These are phyloP conservation scores for Sphaerulina vaccinii DNA, from an alignment of 2,329 filamentous ascomycete species.

Conservation along the genomic window DNA sequence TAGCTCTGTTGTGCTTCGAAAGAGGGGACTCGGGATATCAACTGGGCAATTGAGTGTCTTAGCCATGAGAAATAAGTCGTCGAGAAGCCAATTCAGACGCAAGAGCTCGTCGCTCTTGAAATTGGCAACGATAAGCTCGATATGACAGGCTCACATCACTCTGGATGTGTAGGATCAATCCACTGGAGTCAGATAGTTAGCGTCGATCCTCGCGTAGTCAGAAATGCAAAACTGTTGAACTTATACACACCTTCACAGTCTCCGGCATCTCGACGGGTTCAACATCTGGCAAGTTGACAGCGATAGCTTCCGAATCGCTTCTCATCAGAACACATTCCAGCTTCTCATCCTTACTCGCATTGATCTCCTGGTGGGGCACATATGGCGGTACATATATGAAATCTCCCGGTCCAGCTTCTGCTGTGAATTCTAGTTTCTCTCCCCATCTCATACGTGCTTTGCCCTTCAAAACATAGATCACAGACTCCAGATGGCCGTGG, in stretches of 20 bases:
- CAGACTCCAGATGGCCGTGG: conserved; percentile 47
- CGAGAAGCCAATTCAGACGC: too few relatives aligned
- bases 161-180: conserved; percentile 46
- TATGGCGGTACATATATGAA: conserved; percentile 49
- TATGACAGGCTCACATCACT: too few relatives aligned
- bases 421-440: conserved; percentile 46
- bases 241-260: conserved; percentile 36
- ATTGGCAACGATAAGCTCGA: too few relatives aligned
- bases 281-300: conserved; percentile 46
- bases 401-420: conserved; percentile 48
- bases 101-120: too few relatives aligned
- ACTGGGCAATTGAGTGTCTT: too few relatives aligned
- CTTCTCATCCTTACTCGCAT: conserved; percentile 43
- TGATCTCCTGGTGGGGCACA: conserved; percentile 49
- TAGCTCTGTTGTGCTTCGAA: too few relatives aligned
- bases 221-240: neutral
- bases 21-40: too few relatives aligned
- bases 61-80: too few relatives aligned
- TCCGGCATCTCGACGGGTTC: conserved; percentile 46
- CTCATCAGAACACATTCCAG: conserved; percentile 47
- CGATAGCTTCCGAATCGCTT: conserved; percentile 47
- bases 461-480: conserved; percentile 49
- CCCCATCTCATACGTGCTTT: conserved; percentile 49
- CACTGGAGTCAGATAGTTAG: conserved; percentile 26
- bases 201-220: neutral